Conservation (phyloP, 306 rosid species). For the Ormosia semicastrata region DNA sequence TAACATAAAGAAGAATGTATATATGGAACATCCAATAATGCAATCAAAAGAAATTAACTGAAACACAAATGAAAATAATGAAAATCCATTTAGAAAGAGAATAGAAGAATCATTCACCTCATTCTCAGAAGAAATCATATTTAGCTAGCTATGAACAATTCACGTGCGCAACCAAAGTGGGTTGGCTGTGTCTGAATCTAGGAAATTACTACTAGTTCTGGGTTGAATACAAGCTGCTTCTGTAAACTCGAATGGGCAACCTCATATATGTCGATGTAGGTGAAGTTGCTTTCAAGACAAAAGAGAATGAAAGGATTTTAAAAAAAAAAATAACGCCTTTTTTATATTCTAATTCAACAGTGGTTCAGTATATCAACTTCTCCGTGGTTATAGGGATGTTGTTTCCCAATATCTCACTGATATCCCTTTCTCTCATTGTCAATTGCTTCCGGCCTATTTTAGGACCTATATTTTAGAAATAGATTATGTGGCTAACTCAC, state of each 20-base stretch:
- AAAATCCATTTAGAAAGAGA: not conserved
- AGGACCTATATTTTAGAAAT: not conserved
- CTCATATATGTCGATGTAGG: not conserved
- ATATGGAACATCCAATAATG: not conserved
- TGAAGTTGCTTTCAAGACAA: not conserved
- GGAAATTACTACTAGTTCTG: not conserved
- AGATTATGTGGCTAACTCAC: slow-evolving; percentile 7
- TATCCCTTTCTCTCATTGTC: not conserved
- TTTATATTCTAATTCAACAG: slow-evolving; percentile 9
- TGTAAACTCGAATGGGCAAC: not conserved
- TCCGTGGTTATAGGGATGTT: slow-evolving; percentile 42
- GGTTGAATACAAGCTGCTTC: not conserved
- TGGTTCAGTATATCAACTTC: slow-evolving; percentile 1
- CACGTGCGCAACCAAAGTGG: not conserved
- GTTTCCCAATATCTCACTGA: slow-evolving; percentile 17
- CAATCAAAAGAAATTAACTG: not conserved
- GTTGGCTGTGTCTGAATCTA: not conserved
- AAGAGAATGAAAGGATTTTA: not conserved
- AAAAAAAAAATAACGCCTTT: not conserved
- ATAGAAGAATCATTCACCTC: slow-evolving; percentile 23
- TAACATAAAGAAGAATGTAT: not conserved
- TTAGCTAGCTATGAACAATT: slow-evolving; percentile 13
- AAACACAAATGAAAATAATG: not conserved
- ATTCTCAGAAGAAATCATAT: slow-evolving; percentile 25
- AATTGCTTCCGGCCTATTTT: slow-evolving; percentile 15